A percentile compares a stretch with the other conserved stretches of the same genome.
Conservation (phyloP, 1,139 yeast genomes). For the Yamadazyma aaseri region DNA sequence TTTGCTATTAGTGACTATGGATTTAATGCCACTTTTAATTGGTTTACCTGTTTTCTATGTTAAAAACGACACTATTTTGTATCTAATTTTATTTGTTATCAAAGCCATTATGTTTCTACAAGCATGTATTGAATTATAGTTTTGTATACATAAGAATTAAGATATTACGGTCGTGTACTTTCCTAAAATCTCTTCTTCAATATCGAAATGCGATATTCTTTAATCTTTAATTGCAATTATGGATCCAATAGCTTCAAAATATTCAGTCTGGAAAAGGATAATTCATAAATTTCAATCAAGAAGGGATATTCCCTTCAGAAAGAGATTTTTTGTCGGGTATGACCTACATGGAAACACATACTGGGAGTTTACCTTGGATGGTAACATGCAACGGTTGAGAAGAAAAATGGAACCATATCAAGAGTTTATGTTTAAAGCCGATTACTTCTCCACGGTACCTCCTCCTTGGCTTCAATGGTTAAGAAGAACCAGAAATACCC, state of each 20-base stretch:
- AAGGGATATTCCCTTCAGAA: slow-evolving; percentile 64
- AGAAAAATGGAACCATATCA: slow-evolving; percentile 50
- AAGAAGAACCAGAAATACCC: slow-evolving; percentile 54
- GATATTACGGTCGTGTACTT: too few species aligned
- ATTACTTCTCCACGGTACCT: slow-evolving; percentile 50
- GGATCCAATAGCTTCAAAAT: slow-evolving; percentile 39
- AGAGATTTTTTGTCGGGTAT: slow-evolving; percentile 61
- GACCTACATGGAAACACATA: slow-evolving; percentile 80
- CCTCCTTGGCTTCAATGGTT: slow-evolving; percentile 88
- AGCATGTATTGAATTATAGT: too few species aligned
- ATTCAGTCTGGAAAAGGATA: slow-evolving; percentile 43
- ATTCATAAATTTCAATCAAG: slow-evolving; percentile 61
- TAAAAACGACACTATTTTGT: too few species aligned
- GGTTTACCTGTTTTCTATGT: too few species aligned
- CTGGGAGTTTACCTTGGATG: slow-evolving; percentile 72
- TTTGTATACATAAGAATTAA: too few species aligned
- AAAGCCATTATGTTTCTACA: too few species aligned
- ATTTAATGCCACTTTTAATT: too few species aligned
- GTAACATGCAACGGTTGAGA: slow-evolving; percentile 44
- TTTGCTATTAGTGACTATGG: too few species aligned
- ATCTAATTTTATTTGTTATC: too few species aligned
- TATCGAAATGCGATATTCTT: too few species aligned
- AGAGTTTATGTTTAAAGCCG: slow-evolving; percentile 43
- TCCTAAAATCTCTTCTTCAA: too few species aligned
- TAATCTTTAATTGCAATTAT: too few species aligned